Percentiles rank a stretch among this genome's conserved stretches.
Conservation (phyloP, 1,284 basidiomycete genomes). For the Polyporus tsugae region DNA sequence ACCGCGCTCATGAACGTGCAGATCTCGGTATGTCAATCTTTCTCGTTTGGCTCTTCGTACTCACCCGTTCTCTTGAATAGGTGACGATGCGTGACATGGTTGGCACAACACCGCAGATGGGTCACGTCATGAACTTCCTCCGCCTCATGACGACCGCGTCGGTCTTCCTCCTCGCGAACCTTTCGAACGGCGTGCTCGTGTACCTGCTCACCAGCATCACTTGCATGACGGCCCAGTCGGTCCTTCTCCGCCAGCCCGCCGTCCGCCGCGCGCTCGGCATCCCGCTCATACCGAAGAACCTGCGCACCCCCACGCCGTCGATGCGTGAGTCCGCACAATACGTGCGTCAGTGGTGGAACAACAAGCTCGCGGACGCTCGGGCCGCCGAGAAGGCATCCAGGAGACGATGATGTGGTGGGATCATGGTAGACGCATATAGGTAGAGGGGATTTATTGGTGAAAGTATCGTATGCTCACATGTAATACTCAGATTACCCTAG, state of each 20-base stretch:
- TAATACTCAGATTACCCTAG: constrained; percentile 28
- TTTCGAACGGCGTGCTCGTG: constrained; percentile 70
- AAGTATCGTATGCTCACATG: constrained; percentile 31
- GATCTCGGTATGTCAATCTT: constrained; percentile 61
- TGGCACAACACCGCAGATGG: constrained; percentile 56
- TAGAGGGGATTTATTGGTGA: constrained; percentile 8
- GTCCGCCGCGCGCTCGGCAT: constrained; percentile 59
- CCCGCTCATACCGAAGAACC: constrained; percentile 47
- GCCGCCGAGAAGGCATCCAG: constrained; percentile 12
- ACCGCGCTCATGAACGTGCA: constrained; percentile 76
- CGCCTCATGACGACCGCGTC: constrained; percentile 66
- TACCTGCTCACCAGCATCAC: constrained; percentile 61
- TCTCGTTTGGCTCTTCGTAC: too few species aligned
- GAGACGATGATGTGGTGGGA: constrained; percentile 12
- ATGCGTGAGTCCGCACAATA: constrained; percentile 40
- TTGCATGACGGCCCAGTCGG: constrained; percentile 55
- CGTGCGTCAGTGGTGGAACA: constrained; percentile 41
- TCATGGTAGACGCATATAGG: neutral
- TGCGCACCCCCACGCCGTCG: constrained; percentile 38
- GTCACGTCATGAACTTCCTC: constrained; percentile 80
- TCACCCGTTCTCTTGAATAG: constrained; percentile 43
- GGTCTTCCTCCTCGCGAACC: constrained; percentile 66
- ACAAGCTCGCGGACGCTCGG: constrained; percentile 36
- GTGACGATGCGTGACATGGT: constrained; percentile 66
- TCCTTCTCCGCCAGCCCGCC: constrained; percentile 53